Evolutionary conservation across 371 early-diverging fungal species (phyloP).

Genomic region (Homolaphlyctis polyrhiza): DNA sequence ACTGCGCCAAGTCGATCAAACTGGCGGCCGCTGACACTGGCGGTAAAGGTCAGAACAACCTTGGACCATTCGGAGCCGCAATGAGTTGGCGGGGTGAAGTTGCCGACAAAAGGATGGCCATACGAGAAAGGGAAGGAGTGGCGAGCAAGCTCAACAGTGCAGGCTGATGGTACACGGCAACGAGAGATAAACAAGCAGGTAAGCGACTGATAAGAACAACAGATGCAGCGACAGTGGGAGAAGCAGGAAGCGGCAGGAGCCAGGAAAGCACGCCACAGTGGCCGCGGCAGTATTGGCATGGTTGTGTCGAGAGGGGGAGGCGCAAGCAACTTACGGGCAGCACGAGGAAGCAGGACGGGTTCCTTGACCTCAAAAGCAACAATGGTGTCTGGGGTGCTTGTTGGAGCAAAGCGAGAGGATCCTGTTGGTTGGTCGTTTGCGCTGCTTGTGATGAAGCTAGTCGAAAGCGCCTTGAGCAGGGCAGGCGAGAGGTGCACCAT

Average conservation of each 20-base stretch:
- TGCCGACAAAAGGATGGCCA: background rate
- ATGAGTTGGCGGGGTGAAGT: background rate
- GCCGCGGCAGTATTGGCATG: no score
- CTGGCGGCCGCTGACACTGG: constrained; percentile 1
- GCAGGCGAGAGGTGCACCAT: no score
- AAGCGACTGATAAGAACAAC: no score
- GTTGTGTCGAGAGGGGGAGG: no score
- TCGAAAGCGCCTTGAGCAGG: no score
- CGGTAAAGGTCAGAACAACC: background rate
- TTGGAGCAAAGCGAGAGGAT: background rate
- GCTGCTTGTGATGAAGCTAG: no score
- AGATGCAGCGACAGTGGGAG: no score
- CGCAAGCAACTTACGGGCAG: background rate
- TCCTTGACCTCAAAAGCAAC: background rate
- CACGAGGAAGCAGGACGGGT: background rate
- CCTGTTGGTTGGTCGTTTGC: no score
- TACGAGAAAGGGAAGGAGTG: background rate
- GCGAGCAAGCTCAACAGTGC: background rate
- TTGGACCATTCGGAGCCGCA: background rate
- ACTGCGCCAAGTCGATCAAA: constrained; percentile 10
- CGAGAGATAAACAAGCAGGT: no score
- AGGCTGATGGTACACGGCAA: no score
- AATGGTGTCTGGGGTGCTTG: background rate
- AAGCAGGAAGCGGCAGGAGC: no score
- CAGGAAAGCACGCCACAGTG: no score